Evolutionary conservation across 129 eudicot genomes (phyloP).

Genomic region (Pseudognaphalium luteoalbum): DNA sequence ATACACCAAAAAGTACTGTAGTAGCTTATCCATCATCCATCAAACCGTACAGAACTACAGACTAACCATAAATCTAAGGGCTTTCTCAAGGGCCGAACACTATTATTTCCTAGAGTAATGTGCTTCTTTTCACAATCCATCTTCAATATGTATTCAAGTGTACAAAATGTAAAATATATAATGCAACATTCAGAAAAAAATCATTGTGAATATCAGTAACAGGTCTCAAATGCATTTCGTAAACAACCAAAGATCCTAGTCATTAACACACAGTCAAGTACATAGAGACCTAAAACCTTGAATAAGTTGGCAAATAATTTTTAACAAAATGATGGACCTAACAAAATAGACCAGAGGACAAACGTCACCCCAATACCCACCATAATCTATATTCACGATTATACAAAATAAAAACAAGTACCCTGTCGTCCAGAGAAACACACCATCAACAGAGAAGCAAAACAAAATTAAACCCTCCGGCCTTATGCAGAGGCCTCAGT

Average conservation of each 20-base stretch:
- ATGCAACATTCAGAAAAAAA: background rate
- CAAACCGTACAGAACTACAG: too few relatives aligned
- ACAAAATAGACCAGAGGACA: constrained; percentile 30
- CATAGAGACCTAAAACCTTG: constrained; percentile 15
- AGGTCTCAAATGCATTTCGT: constrained; percentile 13
- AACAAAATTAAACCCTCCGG: constrained; percentile 7
- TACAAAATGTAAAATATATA: background rate
- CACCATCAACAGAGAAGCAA: background rate
- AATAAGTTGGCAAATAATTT: constrained; percentile 16
- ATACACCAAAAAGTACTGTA: background rate
- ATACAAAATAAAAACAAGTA: constrained; percentile 31
- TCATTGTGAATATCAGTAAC: background rate
- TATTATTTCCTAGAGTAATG: background rate
- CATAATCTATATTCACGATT: constrained; percentile 28
- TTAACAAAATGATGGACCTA: constrained; percentile 14
- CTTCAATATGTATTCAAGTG: background rate
- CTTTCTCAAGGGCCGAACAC: too few relatives aligned
- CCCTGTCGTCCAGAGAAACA: constrained; percentile 21
- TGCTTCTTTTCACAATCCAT: background rate
- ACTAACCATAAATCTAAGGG: background rate
- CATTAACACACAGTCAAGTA: constrained; percentile 4
- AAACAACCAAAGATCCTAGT: constrained; percentile 11
- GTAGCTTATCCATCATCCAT: background rate
- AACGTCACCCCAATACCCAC: constrained; percentile 13
- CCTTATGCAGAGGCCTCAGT: constrained; percentile 48